A percentile compares a stretch with the other conserved stretches of the same genome.
phyloP scores from a whole-genome alignment of 2,329 filamentous ascomycete genomes.

The Colletotrichum paranaense region DNA sequence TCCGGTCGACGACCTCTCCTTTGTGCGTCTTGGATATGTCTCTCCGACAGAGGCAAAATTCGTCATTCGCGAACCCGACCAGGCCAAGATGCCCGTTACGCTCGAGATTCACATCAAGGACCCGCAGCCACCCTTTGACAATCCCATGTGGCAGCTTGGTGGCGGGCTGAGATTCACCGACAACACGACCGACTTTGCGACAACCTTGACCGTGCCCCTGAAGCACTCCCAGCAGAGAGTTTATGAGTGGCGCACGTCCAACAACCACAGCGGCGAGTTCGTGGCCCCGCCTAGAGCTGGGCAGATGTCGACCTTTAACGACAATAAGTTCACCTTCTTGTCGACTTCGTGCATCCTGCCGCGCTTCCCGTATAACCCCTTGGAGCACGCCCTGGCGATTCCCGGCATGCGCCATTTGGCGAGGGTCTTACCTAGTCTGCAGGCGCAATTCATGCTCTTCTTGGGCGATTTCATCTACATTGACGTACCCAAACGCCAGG shows the following conservation, averaged over 20 bases:
- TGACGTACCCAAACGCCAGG: conserved; percentile 87
- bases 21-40: conserved; percentile 88
- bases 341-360: conserved; percentile 94
- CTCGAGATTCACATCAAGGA: conserved; percentile 73
- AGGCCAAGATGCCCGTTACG: conserved; percentile 78
- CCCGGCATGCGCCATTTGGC: conserved; percentile 84
- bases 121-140: conserved; percentile 62
- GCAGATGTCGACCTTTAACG: conserved; percentile 66
- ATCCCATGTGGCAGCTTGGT: conserved; percentile 72
- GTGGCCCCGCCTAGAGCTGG: conserved; percentile 79
- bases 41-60: conserved; percentile 84
- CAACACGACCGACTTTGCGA: conserved; percentile 86
- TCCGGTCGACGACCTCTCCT: conserved; percentile 80
- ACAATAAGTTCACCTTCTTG: conserved; percentile 86
- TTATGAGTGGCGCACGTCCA: conserved; percentile 89
- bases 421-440: conserved; percentile 75
- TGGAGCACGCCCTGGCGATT: conserved; percentile 85
- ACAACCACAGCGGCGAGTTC: conserved; percentile 87
- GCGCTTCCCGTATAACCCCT: conserved; percentile 87
- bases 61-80: conserved; percentile 85
- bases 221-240: conserved; percentile 74
- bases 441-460: conserved; percentile 84
- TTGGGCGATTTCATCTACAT: conserved; percentile 91
- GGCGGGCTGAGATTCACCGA: conserved; percentile 74
- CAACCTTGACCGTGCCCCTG: conserved; percentile 73